These are phyloP conservation scores for Teratosphaeria viscida DNA, from an alignment of 2,329 filamentous ascomycete species.

Conservation along the genomic window DNA sequence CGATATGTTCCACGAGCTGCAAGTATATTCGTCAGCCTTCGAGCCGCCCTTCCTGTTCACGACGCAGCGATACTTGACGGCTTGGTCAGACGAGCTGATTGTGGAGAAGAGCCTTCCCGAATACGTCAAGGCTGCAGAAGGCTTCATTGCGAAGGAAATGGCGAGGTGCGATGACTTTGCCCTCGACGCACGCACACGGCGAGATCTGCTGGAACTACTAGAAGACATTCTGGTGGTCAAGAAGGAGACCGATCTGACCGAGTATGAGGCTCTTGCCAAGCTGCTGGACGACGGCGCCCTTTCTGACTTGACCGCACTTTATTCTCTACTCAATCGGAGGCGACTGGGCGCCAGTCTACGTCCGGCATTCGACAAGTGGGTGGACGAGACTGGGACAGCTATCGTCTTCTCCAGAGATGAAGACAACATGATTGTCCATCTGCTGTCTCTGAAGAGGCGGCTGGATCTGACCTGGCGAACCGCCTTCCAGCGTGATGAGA, in stretches of 20 bases:
- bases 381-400: slow-evolving; percentile 58
- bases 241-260: slow-evolving; percentile 43
- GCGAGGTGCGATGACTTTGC: slow-evolving; percentile 69
- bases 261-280: slow-evolving; percentile 51
- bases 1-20: slow-evolving; percentile 74
- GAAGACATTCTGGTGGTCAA: slow-evolving; percentile 62
- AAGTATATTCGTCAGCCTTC: slow-evolving; percentile 68
- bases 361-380: slow-evolving; percentile 66
- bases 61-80: slow-evolving; percentile 57
- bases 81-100: slow-evolving; percentile 60
- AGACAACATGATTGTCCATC: slow-evolving; percentile 74
- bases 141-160: slow-evolving; percentile 61
- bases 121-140: slow-evolving; percentile 63
- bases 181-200: slow-evolving; percentile 72
- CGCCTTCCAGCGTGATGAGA: slow-evolving; percentile 68
- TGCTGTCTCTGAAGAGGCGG: slow-evolving; percentile 70
- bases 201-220: slow-evolving; percentile 61
- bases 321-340: slow-evolving; percentile 63
- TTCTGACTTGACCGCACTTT: slow-evolving; percentile 63
- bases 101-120: slow-evolving; percentile 53
- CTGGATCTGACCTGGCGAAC: slow-evolving; percentile 67
- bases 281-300: slow-evolving; percentile 63
- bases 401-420: slow-evolving; percentile 71
- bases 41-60: slow-evolving; percentile 62
- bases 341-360: slow-evolving; percentile 60